Evolutionary conservation across 805 yeast genomes (phyloP), one percentile per base, ranked within the genome.

Genomic region (Candida hungchunana): DNA sequence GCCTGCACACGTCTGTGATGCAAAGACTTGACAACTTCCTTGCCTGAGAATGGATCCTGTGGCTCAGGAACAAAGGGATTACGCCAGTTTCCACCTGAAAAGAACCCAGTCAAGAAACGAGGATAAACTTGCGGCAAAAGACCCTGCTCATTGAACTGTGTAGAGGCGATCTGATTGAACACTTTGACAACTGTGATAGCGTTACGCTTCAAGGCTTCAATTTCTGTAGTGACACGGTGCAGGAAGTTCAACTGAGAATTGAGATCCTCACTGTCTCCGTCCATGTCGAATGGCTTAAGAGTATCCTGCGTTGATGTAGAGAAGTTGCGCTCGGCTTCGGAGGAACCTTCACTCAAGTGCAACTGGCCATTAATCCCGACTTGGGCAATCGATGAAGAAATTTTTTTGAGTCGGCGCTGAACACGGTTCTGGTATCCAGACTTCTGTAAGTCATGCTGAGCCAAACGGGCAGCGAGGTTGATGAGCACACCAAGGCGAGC

Each of bases 11-110:
- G 42, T 29, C 48, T 47, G 11, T 46, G 49, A 23, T 50, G 47
- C 4, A 47, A 26, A 3, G 53, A 42, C 26, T 39, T 47, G 11
- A 30, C 36, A 37, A 49, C 49, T 46, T 31, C 65, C 50, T 29
- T 53, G 4, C 48, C 47, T 11, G 48, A 40, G 36, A 48, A 50
- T n/a, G 56, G 59, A 26, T 51, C 54, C 22, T 41, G 41, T 17
- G 56, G 53, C 27, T 57, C 56, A n/a, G 66, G 55, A 45, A 75
- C 73, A 46, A 80, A 79, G 18, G 84, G 85, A 48, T 81, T 82
- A 31, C 75, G 71, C 81, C 88, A 82, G 42, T 79, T 78, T n/a
- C 89, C 90, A 13, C 88, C 90, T 47, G 78, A 78, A 54, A 78
- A 82, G 36, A 73, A 75, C 19, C 77, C 77, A 27, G 71, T 66